A percentile compares a stretch with the other conserved stretches of the same genome.
Evolutionary conservation across 768 basidiomycete species (phyloP).

Genomic region (Suillus hirtellus): DNA sequence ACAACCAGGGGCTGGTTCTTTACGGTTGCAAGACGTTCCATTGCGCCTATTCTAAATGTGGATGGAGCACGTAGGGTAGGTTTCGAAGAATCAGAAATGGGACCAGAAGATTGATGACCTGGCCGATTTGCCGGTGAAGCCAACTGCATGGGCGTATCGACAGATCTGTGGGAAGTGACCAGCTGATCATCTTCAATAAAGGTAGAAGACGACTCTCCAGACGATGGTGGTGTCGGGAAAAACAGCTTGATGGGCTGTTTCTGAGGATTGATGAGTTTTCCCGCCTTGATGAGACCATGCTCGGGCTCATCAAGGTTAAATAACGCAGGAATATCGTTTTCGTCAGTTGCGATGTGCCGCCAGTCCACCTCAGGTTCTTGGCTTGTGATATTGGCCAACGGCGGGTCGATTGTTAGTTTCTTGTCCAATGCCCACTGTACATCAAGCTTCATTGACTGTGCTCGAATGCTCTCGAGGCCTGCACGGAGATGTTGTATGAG

Average conservation of each 20-base stretch:
- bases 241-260: neutral
- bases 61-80: neutral
- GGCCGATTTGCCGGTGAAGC: neutral
- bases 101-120: neutral
- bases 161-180: neutral
- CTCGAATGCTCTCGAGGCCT: conserved; percentile 19
- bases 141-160: neutral
- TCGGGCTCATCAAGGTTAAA: neutral
- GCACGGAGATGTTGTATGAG: conserved; percentile 25
- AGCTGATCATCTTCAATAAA: neutral
- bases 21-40: neutral
- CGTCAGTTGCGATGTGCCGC: neutral
- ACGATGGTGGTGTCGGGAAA: neutral
- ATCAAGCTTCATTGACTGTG: conserved; percentile 10
- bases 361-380: neutral
- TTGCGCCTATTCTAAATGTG: neutral
- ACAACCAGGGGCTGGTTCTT: conserved; percentile 3
- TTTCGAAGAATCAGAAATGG: neutral
- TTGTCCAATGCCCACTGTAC: neutral
- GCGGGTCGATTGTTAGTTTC: neutral
- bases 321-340: neutral
- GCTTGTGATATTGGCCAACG: neutral
- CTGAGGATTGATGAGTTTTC: neutral
- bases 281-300: neutral
- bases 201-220: neutral